Conservation (phyloP, 768 basidiomycete genomes). For the Postia placenta region DNA sequence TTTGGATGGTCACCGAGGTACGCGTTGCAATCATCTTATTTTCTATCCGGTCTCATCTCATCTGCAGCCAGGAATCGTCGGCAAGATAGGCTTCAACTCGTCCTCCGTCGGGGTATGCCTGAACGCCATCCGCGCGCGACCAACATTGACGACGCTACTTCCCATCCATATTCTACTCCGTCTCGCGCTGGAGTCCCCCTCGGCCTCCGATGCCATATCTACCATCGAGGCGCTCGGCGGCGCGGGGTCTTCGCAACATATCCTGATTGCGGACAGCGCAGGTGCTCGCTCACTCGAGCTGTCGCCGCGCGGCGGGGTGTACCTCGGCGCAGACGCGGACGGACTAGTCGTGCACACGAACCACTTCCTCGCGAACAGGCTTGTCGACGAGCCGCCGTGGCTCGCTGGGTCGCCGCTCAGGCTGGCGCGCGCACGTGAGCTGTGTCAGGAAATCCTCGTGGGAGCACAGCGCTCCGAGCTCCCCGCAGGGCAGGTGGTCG, state of each 20-base stretch:
- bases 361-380: conserved; percentile 28
- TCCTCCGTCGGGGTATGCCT: conserved; percentile 30
- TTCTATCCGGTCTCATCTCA: neutral
- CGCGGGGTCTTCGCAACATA: conserved; percentile 28
- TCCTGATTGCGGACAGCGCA: conserved; percentile 27
- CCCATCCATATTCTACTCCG: conserved; percentile 30
- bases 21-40: neutral
- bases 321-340: conserved; percentile 21
- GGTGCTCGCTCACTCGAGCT: conserved; percentile 27
- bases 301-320: conserved; percentile 22
- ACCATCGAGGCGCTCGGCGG: conserved; percentile 24
- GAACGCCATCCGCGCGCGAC: conserved; percentile 30
- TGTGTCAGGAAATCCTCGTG: conserved; percentile 19
- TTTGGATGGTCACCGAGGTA: conserved; percentile 33
- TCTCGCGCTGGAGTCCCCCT: conserved; percentile 25
- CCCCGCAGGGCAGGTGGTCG: conserved; percentile 11
- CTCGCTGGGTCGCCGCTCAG: conserved; percentile 25
- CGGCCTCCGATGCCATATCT: conserved; percentile 21
- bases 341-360: conserved; percentile 30
- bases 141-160: conserved; percentile 22
- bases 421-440: conserved; percentile 19
- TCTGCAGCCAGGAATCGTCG: conserved; percentile 29
- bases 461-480: neutral
- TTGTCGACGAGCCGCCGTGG: conserved; percentile 27
- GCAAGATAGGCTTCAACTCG: conserved; percentile 33